A percentile compares a stretch with the other conserved stretches of the same genome.
Conservation (phyloP, 352 stramenopile species). For the Globisporangium rhizosaccharum region DNA sequence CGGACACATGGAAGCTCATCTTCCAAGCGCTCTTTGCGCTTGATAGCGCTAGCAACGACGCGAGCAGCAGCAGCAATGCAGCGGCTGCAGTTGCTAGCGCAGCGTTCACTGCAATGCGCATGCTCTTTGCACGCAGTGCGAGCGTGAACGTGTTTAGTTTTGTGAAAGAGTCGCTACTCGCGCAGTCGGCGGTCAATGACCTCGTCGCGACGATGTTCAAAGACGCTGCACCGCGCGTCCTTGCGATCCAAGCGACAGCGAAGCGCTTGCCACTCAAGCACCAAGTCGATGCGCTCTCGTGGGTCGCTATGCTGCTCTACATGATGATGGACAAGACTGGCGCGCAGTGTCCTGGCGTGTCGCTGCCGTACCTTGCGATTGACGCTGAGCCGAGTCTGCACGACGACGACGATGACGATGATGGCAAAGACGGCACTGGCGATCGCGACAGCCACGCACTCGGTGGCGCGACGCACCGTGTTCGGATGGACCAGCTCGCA, state of each 20-base stretch:
- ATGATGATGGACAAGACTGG: slow-evolving; percentile 83
- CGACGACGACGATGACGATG: slow-evolving; percentile 25
- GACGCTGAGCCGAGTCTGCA: slow-evolving; percentile 21
- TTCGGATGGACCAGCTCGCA: slow-evolving; percentile 56
- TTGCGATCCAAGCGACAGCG: slow-evolving; percentile 32
- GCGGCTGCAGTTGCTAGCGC: slow-evolving; percentile 24
- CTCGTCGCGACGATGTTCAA: slow-evolving; percentile 61
- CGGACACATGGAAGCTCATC: slow-evolving; percentile 80
- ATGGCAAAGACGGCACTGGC: slow-evolving; percentile 25
- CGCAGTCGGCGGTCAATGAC: slow-evolving; percentile 56
- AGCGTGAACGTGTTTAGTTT: slow-evolving; percentile 27
- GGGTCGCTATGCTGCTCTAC: slow-evolving; percentile 70
- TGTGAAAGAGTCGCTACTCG: slow-evolving; percentile 21
- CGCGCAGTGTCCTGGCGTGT: slow-evolving; percentile 53
- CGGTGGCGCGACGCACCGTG: slow-evolving; percentile 33
- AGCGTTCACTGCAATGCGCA: slow-evolving; percentile 57
- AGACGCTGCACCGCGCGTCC: slow-evolving; percentile 52
- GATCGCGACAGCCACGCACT: neutral
- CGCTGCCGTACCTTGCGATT: slow-evolving; percentile 65
- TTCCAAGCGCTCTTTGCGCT: slow-evolving; percentile 48
- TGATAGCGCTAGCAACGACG: slow-evolving; percentile 1
- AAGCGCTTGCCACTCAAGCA: slow-evolving; percentile 48
- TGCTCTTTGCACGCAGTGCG: slow-evolving; percentile 46
- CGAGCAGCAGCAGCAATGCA: too few relatives aligned
- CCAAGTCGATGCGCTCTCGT: slow-evolving; percentile 54